Evolutionary conservation across 2,329 filamentous ascomycete genomes (phyloP), one percentile per base, ranked within the genome.

Genomic region (Ciborinia camelliae): DNA sequence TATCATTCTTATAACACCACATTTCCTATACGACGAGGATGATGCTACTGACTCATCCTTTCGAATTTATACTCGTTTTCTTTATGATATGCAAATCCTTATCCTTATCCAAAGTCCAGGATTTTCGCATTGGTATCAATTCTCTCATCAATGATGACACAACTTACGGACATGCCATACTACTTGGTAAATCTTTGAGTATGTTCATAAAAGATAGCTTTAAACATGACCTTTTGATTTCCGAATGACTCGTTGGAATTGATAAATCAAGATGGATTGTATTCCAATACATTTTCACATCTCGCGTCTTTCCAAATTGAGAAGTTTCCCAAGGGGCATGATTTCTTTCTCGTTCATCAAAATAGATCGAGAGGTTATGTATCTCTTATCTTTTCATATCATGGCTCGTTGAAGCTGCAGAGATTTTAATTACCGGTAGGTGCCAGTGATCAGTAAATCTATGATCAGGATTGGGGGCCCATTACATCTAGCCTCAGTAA

Each of bases 391-490:
- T 65, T n/a, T 45, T 26, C 18, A 23, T n/a, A 6, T 18, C 57
- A 20, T 47, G 23, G 57, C 5, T 6, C 4, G 1, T 35, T 65
- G 14, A 55, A 43, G 15, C n/a, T 63, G 14, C 18, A 65, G 43
- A 65, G 45, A 51, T 65, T 65, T 10, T 58, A 65, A 43, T 41
- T 65, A 14, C 28, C 63, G 23, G 43, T 65, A 39, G 55, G 54
- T 41, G 41, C 47, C 14, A 30, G 15, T 10, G 63, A 65, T 62
- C 28, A 41, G 20, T 26, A 14, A 2, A 63, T 59, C 32, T 63
- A 58, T 30, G 26, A 58, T 43, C 52, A 41, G 12, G 23, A 59
- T 10, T 63, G 62, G 62, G 30, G 43, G 28, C 8, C 6, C 2
- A 7, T 51, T 8, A 4, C 26, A 1, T 23, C 23, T 14, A 1